Evolutionary conservation across 1,284 basidiomycete genomes (phyloP), one percentile per base, ranked within the genome.

Genomic region (Austroboletus niveus): DNA sequence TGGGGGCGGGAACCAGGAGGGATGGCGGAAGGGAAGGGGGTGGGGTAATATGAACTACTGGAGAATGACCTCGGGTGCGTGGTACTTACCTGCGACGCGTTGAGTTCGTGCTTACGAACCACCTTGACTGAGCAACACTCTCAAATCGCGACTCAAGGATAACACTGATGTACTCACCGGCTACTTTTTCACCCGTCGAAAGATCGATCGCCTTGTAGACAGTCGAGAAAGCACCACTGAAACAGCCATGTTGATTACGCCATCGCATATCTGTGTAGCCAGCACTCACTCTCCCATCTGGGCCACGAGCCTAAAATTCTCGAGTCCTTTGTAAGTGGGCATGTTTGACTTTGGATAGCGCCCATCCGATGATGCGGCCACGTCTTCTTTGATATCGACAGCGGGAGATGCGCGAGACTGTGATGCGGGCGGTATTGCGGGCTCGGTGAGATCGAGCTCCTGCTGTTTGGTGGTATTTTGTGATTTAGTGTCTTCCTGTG

Each of bases 21-120:
- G 30, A 42, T 43, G 20, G 36, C 47, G 31, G 49, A 42, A 45
- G 30, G 48, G 48, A 38, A 2, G 29, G 24, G 24, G 39, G 51
- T 49, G 32, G 61, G 48, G 61, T 59, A 48, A 66, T 61, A 69
- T 68, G 66, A 68, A 68, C 66, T 71, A 57, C 68, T 64, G 63
- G 57, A 51, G 48, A 24, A 43, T 38, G 43, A 46, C 12, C 47
- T 56, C 53, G 53, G 47, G 52, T 7, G 40, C 42, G 51, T 24
- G 52, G 53, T 43, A 78, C 93, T 86, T 72, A 98, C 96, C 90
- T 99, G 96, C 12, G 89, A 89, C 44, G 91, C 84, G 69, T 92
- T 98, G 54, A 98, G 77, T 67, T 99, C 97, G 66, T 85, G 96
- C 72, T 99, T 99, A 65, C 97, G 89, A 47, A 99, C 97, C 47